Base-by-base conservation (phyloP, 495 filamentous ascomycete species). In the Talaromyces borbonicus region DNA sequence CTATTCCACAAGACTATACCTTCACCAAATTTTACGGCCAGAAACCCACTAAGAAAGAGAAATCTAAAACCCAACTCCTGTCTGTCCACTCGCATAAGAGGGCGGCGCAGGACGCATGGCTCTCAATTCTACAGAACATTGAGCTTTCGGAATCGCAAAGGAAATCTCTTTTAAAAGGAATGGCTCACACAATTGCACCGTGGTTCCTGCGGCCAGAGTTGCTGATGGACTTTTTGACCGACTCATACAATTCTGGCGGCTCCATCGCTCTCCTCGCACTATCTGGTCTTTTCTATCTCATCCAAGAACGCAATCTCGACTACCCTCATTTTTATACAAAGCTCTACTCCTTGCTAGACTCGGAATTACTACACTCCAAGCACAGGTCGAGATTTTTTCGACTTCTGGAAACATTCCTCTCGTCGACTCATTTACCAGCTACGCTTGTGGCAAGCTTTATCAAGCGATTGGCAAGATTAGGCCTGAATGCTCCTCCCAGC, bases 171-270 rank as follows among this genome's bases (percentile, higher is more conserved):
- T 68, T 99, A 22, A 72, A 78, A 14, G 70, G 80, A 41, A 83
- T 94, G 71, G 73, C 85, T 4, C 69, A 72, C 49, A 77, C 72
- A 15, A 89, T 97, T 43, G 81, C 84, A 38, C 90, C 92, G 1
- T 90, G 85, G 84, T 95, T 97, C 63, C 74, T 63, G 26, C 81
- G 84, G 27, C 80, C 84, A 5, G 88, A 95, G 56, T 70, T 90
- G 6, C 73, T 99, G n/a, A 90, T 96, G 82, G 93, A 99, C 67
- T 97, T 97, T 64, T 66, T 99, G 29, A 95, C 88, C 2, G 89
- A 94, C 62, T 90, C 81, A 12, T 97, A 90, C 64, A 77, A 95
- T 52, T 61, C 77, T 14, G 90, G 93, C 41, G 92, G 92, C 44
- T 80, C 85, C 4, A 85, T 75, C 7, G 87, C 92, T 4, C 77